Base-by-base conservation (phyloP, 139 green algal species). In the Choricystis sp. region DNA sequence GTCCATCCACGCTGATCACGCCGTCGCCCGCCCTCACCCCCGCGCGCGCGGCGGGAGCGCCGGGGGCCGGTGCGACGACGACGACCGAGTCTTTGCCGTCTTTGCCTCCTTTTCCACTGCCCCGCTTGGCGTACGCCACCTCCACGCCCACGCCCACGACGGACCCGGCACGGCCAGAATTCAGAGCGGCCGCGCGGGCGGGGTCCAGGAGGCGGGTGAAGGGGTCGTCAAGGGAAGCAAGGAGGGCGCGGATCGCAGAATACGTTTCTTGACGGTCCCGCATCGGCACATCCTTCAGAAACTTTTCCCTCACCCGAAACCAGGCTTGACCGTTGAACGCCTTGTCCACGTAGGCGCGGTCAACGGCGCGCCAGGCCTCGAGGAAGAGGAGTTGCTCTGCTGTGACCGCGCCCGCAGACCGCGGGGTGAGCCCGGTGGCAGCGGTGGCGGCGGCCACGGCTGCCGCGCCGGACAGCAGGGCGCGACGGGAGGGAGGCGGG, bases 331-430 rank as follows among this genome's bases (percentile, higher is more conserved):
- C 86, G 63, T 96, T 96, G 83, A 98, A 98, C 25, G 64, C 81
- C 69, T 98, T 98, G 77, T 98, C 92, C 22, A 96, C 85, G 73
- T 96, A 98, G 0, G 91, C 92, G 16, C 90, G 78, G 66, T 98
- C 90, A 28, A 98, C 81, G 0, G 85, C 86, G 20, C 89, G 71
- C 92, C 92, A 98, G 20, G 90, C 91, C 74, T 97, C 91, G 5
- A 98, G 71, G 67, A 94, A 98, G 2, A 98, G 65, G 28, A 98
- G 81, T 75, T 98, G 87, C 73, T 98, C 83, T 1, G 82, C 80
- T 1, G 86, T 94, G 19, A 97, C 72, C 1, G 90, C 84, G 3
- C 69, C 28, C 0, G 75, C 76, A 0, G 78, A 58, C 19, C 30
- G 56, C 9, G 61, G 66, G 1, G 3, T 23, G 24, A 65, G n/a